phyloP scores from a whole-genome alignment of 768 basidiomycete species.

The Rhodotorula graminis region DNA sequence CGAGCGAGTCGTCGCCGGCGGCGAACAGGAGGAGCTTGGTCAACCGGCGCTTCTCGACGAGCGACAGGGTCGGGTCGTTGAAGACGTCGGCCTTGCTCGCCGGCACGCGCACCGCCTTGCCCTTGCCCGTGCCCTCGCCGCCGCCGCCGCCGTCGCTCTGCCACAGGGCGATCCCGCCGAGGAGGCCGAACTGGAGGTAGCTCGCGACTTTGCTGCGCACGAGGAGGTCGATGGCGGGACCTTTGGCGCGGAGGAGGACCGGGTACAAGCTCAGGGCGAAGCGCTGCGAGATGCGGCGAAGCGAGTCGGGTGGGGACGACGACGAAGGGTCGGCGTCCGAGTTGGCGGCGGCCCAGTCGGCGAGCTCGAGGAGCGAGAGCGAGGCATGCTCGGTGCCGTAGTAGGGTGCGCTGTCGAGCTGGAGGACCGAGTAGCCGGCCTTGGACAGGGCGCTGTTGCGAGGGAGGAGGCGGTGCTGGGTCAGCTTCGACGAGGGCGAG shows the following conservation, averaged over 20 bases:
- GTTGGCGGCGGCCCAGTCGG: conserved; percentile 55
- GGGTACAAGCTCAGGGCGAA: conserved; percentile 85
- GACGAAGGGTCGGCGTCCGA: neutral
- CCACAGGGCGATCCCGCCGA: conserved; percentile 54
- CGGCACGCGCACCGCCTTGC: conserved; percentile 57
- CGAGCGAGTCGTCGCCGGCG: conserved; percentile 54
- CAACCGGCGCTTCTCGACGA: conserved; percentile 79
- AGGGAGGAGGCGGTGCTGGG: neutral
- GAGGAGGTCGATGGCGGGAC: conserved; percentile 71
- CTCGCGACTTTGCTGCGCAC: conserved; percentile 76
- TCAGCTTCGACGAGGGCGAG: neutral
- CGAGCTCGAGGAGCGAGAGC: conserved; percentile 72
- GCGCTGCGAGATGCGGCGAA: conserved; percentile 61
- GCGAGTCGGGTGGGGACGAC: conserved; percentile 15
- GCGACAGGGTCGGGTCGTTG: conserved; percentile 67
- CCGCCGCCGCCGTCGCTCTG: conserved; percentile 54
- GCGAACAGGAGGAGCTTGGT: conserved; percentile 83
- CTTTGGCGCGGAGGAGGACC: conserved; percentile 70
- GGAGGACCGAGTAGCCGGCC: conserved; percentile 78
- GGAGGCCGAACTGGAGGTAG: conserved; percentile 82
- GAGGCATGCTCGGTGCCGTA: conserved; percentile 82
- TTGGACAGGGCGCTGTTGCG: conserved; percentile 72
- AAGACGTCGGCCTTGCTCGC: conserved; percentile 90
- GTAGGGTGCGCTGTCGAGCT: conserved; percentile 75
- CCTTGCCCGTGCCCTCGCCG: neutral